Conservation (phyloP, 1,139 yeast genomes). For the Suhomyces chickasaworum region DNA sequence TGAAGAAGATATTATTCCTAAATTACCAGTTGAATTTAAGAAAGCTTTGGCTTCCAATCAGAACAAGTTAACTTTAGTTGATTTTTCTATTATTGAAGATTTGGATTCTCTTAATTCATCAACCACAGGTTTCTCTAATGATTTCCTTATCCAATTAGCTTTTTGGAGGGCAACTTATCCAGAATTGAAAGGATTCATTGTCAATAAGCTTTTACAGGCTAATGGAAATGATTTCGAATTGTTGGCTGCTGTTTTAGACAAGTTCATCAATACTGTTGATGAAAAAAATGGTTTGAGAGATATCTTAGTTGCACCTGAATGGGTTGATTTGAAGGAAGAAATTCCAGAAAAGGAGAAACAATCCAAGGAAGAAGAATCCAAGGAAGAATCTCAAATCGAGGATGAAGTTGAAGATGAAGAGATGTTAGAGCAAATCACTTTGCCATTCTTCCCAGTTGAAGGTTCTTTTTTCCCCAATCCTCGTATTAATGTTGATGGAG, state of each 20-base stretch:
- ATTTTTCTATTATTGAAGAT: conserved; percentile 60
- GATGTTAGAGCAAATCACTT: conserved; percentile 22
- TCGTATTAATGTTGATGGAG: conserved; percentile 40
- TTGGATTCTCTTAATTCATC: conserved; percentile 50
- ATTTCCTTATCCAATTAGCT: conserved; percentile 75
- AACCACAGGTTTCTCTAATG: conserved; percentile 74
- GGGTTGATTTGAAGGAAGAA: conserved; percentile 37
- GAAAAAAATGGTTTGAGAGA: conserved; percentile 50
- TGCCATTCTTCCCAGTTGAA: conserved; percentile 59
- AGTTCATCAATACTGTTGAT: conserved; percentile 57
- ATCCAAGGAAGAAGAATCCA: conserved; percentile 20
- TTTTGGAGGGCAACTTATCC: conserved; percentile 78
- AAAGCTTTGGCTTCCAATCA: conserved; percentile 56
- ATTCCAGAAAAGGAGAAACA: conserved; percentile 21
- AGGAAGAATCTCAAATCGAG: too few species aligned
- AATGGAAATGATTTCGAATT: conserved; percentile 82
- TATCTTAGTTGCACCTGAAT: conserved; percentile 46
- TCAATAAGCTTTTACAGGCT: conserved; percentile 78
- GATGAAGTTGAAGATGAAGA: conserved; percentile 19
- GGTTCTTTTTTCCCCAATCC: conserved; percentile 64
- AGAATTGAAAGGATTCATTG: conserved; percentile 63
- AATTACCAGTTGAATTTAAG: conserved; percentile 56
- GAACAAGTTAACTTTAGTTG: conserved; percentile 55
- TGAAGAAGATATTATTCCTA: conserved; percentile 48
- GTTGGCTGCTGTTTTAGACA: conserved; percentile 78